These are phyloP conservation scores for Chalciporus piperatoides DNA, from an alignment of 1,284 basidiomycete genomes.

Conservation along the genomic window DNA sequence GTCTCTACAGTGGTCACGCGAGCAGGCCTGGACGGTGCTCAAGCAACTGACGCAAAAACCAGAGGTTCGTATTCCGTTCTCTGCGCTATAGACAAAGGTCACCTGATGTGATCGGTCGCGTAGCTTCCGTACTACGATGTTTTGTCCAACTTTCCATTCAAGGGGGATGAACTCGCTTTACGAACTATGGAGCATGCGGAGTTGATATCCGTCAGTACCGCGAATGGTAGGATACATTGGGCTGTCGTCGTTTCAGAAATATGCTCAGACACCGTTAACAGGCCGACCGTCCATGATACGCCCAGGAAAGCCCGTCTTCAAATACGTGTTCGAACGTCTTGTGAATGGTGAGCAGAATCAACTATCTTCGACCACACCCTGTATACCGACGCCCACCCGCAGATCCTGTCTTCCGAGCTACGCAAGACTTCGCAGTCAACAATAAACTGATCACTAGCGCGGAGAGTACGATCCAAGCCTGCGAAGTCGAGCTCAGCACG, in stretches of 20 bases:
- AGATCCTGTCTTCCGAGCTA: constrained; percentile 81
- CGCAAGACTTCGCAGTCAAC: constrained; percentile 80
- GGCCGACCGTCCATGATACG: constrained; percentile 82
- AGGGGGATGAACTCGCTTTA: constrained; percentile 80
- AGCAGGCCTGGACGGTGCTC: constrained; percentile 87
- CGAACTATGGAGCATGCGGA: constrained; percentile 89
- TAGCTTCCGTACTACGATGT: constrained; percentile 83
- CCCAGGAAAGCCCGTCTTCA: constrained; percentile 89
- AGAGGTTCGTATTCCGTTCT: constrained; percentile 50
- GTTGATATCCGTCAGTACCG: constrained; percentile 75
- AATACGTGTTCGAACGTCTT: constrained; percentile 79
- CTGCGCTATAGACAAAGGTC: not conserved
- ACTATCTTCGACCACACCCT: not conserved
- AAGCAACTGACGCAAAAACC: constrained; percentile 65
- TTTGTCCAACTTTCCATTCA: constrained; percentile 86
- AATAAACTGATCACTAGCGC: constrained; percentile 65
- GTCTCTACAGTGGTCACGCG: constrained; percentile 76
- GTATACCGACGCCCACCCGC: not conserved
- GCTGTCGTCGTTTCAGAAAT: not conserved
- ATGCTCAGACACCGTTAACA: constrained; percentile 27
- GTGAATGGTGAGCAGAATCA: constrained; percentile 57
- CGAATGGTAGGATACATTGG: constrained; percentile 52
- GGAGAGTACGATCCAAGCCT: constrained; percentile 63
- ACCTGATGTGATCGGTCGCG: not conserved
- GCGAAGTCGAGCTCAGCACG: constrained; percentile 72